Percentiles rank a stretch among this genome's conserved stretches.
phyloP scores from a whole-genome alignment of 2,329 filamentous ascomycete genomes.

The Lecanicillium sp. region DNA sequence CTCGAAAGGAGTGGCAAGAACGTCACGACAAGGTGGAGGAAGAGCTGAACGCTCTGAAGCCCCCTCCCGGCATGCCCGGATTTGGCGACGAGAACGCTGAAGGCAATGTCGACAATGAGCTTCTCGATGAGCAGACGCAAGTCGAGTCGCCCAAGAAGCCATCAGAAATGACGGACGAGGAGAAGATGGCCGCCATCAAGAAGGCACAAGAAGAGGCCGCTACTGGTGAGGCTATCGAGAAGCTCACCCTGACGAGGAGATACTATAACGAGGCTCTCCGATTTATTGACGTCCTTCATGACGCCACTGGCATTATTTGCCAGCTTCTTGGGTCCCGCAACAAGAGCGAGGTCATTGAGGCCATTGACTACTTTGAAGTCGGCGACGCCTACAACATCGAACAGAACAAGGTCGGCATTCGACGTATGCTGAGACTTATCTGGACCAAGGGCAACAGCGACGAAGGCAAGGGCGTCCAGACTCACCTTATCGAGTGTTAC shows the following conservation, averaged over 20 bases:
- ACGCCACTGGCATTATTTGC: constrained; percentile 71
- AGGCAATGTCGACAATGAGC: constrained; percentile 64
- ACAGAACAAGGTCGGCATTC: constrained; percentile 84
- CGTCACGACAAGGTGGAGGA: constrained; percentile 76
- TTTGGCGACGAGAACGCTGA: constrained; percentile 59
- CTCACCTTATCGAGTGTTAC: constrained; percentile 95
- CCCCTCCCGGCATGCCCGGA: constrained; percentile 63
- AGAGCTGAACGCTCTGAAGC: constrained; percentile 75
- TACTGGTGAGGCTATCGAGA: constrained; percentile 80
- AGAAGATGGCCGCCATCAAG: constrained; percentile 64
- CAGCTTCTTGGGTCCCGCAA: constrained; percentile 91
- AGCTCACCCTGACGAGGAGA: constrained; percentile 78
- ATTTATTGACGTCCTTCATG: constrained; percentile 88
- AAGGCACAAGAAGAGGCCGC: constrained; percentile 84
- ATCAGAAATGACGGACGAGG: constrained; percentile 67
- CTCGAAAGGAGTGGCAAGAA: constrained; percentile 77
- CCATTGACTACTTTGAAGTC: constrained; percentile 96
- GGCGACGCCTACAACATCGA: constrained; percentile 95
- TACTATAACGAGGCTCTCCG: constrained; percentile 91
- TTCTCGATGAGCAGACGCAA: constrained; percentile 86
- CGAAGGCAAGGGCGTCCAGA: constrained; percentile 96
- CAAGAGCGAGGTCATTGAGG: constrained; percentile 97
- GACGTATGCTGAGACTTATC: constrained; percentile 91
- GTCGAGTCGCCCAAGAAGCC: constrained; percentile 64
- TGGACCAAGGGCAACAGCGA: constrained; percentile 99